Evolutionary conservation across 352 stramenopile genomes (phyloP).

Genomic region (Phytopythium ostracodes): DNA sequence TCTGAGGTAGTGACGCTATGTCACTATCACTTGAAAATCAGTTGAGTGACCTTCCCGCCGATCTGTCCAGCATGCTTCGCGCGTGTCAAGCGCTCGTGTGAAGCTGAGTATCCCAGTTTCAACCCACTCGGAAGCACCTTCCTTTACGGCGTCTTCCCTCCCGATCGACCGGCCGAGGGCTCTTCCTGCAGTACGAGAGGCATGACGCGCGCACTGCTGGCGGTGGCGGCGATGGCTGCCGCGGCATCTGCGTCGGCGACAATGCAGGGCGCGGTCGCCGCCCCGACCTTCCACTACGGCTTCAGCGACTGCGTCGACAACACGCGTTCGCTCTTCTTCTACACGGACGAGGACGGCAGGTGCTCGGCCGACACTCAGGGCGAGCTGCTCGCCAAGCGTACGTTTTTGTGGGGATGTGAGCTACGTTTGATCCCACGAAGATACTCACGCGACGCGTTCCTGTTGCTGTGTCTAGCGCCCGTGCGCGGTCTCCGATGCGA

Average conservation of each 20-base stretch:
- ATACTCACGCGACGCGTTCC: background rate
- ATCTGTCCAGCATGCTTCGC: background rate
- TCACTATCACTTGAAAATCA: background rate
- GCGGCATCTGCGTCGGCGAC: background rate
- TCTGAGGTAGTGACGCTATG: background rate
- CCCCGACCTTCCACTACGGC: slow-evolving; percentile 44
- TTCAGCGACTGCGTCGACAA: slow-evolving; percentile 83
- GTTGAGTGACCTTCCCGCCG: background rate
- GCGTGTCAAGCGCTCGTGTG: background rate
- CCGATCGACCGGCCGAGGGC: background rate
- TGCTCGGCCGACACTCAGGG: slow-evolving; percentile 34
- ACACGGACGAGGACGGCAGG: slow-evolving; percentile 41
- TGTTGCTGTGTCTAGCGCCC: slow-evolving; percentile 30
- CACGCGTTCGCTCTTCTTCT: slow-evolving; percentile 72
- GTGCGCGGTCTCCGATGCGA: slow-evolving; percentile 68
- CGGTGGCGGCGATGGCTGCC: background rate
- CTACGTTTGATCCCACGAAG: background rate
- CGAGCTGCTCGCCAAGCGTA: slow-evolving; percentile 49
- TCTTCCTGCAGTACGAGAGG: background rate
- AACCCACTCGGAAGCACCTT: background rate
- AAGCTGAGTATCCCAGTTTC: background rate
- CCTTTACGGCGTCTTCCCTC: background rate
- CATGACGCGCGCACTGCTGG: slow-evolving; percentile 1
- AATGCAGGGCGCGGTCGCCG: background rate
- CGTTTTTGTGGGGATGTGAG: slow-evolving; percentile 6